Evolutionary conservation across 2,329 filamentous ascomycete species (phyloP).

Genomic region (Diaporthe eres): DNA sequence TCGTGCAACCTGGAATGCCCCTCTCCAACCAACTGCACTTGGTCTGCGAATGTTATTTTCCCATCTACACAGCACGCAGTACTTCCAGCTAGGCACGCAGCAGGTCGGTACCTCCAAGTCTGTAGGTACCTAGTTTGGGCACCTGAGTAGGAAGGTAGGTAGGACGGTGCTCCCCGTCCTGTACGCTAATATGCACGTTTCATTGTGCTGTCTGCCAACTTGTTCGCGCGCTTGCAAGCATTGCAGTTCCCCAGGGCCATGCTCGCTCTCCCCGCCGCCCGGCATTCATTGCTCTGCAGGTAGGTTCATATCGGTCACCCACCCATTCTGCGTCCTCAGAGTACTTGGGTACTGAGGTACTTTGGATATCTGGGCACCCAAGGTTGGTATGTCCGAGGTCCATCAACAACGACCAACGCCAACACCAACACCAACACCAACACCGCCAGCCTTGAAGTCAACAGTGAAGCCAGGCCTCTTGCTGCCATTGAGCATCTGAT

Average conservation of each 20-base stretch:
- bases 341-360: not conserved
- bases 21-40: conserved; percentile 8
- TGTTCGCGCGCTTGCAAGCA: not conserved
- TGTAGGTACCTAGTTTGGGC: no score
- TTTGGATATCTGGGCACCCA: not conserved
- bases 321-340: not conserved
- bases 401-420: not conserved
- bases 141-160: no score
- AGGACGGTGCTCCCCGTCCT: not conserved
- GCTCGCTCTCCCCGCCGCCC: not conserved
- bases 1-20: conserved; percentile 13
- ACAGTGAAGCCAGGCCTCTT: not conserved
- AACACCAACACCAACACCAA: not conserved
- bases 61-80: not conserved
- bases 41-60: not conserved
- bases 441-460: not conserved
- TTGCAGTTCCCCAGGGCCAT: not conserved
- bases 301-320: not conserved
- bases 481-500: not conserved
- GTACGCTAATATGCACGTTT: not conserved
- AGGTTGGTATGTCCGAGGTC: not conserved
- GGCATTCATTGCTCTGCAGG: not conserved
- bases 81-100: not conserved
- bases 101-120: not conserved
- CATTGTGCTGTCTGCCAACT: not conserved